Evolutionary conservation across 2,329 filamentous ascomycete genomes (phyloP).

Genomic region (Aspergillus felis): DNA sequence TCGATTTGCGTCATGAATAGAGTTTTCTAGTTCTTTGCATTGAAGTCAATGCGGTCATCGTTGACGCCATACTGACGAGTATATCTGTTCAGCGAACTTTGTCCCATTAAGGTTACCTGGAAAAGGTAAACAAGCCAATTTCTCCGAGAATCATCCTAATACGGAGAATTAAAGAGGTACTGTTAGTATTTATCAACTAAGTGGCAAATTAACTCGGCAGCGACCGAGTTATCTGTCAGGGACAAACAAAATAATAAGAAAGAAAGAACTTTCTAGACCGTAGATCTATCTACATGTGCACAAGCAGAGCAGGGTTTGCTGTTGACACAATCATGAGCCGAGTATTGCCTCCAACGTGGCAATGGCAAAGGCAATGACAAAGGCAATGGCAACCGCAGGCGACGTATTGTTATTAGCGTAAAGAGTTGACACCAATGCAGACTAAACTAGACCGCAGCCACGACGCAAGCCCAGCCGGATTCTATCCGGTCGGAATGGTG

Average conservation of each 20-base stretch:
- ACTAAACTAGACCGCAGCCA: neutral
- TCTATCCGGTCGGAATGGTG: neutral
- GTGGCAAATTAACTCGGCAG: no score
- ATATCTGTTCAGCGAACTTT: neutral
- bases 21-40: neutral
- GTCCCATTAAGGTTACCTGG: neutral
- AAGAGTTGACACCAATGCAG: no score
- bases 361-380: no score
- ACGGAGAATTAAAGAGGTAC: no score
- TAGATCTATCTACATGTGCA: no score
- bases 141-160: neutral
- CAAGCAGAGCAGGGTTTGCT: neutral
- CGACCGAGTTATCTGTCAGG: no score
- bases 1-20: constrained; percentile 7
- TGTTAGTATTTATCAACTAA: no score
- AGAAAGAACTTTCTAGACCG: no score
- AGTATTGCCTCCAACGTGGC: neutral
- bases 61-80: neutral
- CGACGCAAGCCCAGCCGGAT: neutral
- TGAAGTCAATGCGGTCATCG: neutral
- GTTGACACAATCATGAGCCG: neutral
- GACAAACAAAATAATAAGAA: no score
- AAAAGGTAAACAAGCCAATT: neutral
- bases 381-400: no score
- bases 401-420: no score